These are phyloP conservation scores for Xerophyta viscosa DNA, from an alignment of 106 monocot species.

Conservation along the genomic window DNA sequence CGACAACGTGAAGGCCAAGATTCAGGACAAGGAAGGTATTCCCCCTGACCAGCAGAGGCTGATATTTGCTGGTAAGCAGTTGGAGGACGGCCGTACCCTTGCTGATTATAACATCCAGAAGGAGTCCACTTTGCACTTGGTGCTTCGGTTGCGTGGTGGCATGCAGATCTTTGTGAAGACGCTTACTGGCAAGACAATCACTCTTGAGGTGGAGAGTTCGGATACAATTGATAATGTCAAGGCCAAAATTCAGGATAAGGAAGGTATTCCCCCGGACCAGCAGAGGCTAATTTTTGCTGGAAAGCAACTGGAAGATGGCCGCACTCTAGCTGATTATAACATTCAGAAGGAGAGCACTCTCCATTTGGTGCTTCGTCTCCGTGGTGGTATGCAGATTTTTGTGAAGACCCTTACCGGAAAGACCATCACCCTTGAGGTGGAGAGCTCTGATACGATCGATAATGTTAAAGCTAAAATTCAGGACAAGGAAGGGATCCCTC, in stretches of 20 bases:
- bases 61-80: not conserved
- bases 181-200: not conserved
- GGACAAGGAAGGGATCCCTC: constrained; percentile 88
- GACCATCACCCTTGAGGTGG: too few relatives aligned
- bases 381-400: not conserved
- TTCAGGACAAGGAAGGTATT: not conserved
- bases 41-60: not conserved
- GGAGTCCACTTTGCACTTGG: not conserved
- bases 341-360: not conserved
- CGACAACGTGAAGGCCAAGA: not conserved
- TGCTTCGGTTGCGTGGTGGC: not conserved
- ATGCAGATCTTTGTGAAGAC: constrained; percentile 1
- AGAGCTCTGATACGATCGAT: too few relatives aligned
- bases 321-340: not conserved
- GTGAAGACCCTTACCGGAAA: not conserved
- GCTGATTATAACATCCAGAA: not conserved
- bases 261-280: constrained; percentile 1
- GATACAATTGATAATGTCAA: not conserved
- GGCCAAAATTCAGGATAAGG: not conserved
- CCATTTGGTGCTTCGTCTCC: not conserved
- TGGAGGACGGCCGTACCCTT: not conserved
- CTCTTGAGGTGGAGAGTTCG: not conserved
- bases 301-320: constrained; percentile 1
- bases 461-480: too few relatives aligned
- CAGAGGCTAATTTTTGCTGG: not conserved